phyloP scores from a whole-genome alignment of 2,329 filamentous ascomycete species.

The Trichoderma aggressivum region DNA sequence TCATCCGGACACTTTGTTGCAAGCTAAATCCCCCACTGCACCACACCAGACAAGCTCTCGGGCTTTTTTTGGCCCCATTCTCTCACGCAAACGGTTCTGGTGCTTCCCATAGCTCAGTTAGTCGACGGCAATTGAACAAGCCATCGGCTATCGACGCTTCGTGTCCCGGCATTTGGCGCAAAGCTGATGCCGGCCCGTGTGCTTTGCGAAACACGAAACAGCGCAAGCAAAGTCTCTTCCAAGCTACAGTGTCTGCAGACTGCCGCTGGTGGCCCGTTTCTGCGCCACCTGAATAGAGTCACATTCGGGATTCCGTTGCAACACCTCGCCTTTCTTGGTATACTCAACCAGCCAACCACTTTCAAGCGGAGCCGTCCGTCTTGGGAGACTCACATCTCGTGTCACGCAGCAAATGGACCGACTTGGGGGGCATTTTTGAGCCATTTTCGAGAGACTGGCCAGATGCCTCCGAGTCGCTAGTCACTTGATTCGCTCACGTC shows the following conservation, averaged over 20 bases:
- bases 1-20: background rate
- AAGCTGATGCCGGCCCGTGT: background rate
- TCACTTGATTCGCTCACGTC: background rate
- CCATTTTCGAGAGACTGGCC: background rate
- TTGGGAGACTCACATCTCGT: conserved; percentile 5
- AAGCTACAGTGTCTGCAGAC: background rate
- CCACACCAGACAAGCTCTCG: background rate
- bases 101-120: background rate
- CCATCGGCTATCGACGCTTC: background rate
- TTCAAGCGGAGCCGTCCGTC: background rate
- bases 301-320: background rate
- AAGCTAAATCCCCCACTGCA: background rate
- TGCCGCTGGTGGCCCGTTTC: background rate
- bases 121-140: background rate
- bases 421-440: background rate
- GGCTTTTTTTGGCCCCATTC: background rate
- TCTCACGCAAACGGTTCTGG: background rate
- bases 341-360: background rate
- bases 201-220: background rate
- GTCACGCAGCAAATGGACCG: background rate
- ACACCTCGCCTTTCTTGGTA: background rate
- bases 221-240: background rate
- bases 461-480: background rate
- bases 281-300: background rate
- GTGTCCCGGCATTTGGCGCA: background rate